Evolutionary conservation across 1,284 basidiomycete genomes (phyloP).

Genomic region (Pterulicium gracile): DNA sequence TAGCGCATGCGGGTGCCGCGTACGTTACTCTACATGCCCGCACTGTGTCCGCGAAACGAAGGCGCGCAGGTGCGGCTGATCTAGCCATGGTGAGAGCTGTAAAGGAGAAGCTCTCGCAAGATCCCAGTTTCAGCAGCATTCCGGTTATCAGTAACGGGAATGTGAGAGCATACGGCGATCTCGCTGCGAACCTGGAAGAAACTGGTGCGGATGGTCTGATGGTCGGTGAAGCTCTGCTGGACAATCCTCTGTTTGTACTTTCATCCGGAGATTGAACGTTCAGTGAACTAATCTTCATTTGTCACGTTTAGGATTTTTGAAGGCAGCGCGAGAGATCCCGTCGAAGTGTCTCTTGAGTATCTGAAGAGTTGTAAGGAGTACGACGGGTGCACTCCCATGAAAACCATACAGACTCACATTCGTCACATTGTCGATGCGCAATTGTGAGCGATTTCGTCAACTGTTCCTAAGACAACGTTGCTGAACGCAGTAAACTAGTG

Average conservation of each 20-base stretch:
- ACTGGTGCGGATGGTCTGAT: conserved; percentile 69
- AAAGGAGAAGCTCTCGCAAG: conserved; percentile 28
- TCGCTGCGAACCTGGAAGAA: conserved; percentile 36
- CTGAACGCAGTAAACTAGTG: conserved; percentile 2
- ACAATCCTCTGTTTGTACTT: conserved; percentile 70
- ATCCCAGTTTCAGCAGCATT: conserved; percentile 16
- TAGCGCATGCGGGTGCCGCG: conserved; percentile 51
- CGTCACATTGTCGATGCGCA: conserved; percentile 52
- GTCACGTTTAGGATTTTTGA: conserved; percentile 37
- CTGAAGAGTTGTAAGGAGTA: conserved; percentile 40
- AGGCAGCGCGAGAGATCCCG: conserved; percentile 41
- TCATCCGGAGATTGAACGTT: conserved; percentile 15
- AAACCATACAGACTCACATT: conserved; percentile 45
- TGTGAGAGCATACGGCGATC: conserved; percentile 47
- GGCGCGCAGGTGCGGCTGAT: conserved; percentile 60
- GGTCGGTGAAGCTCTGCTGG: conserved; percentile 65
- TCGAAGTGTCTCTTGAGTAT: conserved; percentile 53
- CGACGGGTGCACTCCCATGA: conserved; percentile 33
- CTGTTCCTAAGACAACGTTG: not conserved
- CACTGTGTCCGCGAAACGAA: conserved; percentile 51
- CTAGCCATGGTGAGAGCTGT: conserved; percentile 45
- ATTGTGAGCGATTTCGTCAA: conserved; percentile 31
- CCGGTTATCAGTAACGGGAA: conserved; percentile 72
- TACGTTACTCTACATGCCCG: conserved; percentile 67
- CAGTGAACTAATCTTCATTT: too few species aligned